Evolutionary conservation across 2,329 filamentous ascomycete species (phyloP).

Genomic region (Botrytis byssoidea): DNA sequence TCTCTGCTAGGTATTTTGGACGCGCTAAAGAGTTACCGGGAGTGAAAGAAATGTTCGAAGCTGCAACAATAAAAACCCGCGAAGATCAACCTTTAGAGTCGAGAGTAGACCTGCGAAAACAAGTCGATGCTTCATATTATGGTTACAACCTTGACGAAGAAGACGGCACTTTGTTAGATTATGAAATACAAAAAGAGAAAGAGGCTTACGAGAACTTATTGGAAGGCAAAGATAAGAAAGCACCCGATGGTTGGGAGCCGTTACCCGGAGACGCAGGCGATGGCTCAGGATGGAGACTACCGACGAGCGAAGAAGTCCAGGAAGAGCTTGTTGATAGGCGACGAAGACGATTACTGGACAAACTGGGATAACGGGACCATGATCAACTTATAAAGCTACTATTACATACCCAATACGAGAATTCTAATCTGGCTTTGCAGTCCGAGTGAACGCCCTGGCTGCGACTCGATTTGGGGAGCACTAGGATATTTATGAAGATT

Average conservation of each 20-base stretch:
- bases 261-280: conserved; percentile 86
- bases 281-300: conserved; percentile 77
- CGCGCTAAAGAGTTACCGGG: conserved; percentile 85
- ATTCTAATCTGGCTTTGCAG: neutral
- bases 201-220: conserved; percentile 72
- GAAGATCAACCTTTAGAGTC: conserved; percentile 63
- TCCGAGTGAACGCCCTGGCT: neutral
- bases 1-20: conserved; percentile 80
- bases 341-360: conserved; percentile 79
- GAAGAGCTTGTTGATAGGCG: conserved; percentile 86
- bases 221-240: conserved; percentile 54
- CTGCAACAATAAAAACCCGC: conserved; percentile 58
- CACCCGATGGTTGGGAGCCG: conserved; percentile 73
- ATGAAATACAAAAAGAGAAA: conserved; percentile 80
- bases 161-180: conserved; percentile 74
- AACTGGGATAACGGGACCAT: conserved; percentile 43
- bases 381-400: neutral
- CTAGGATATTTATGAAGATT: neutral
- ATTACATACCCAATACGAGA: conserved; percentile 4
- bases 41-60: conserved; percentile 94
- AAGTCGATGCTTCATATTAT: conserved; percentile 93
- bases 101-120: conserved; percentile 66
- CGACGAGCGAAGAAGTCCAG: conserved; percentile 89
- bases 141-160: conserved; percentile 93
- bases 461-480: neutral